Evolutionary conservation across 768 basidiomycete genomes (phyloP).

Genomic region (Tricholoma saponaceum): DNA sequence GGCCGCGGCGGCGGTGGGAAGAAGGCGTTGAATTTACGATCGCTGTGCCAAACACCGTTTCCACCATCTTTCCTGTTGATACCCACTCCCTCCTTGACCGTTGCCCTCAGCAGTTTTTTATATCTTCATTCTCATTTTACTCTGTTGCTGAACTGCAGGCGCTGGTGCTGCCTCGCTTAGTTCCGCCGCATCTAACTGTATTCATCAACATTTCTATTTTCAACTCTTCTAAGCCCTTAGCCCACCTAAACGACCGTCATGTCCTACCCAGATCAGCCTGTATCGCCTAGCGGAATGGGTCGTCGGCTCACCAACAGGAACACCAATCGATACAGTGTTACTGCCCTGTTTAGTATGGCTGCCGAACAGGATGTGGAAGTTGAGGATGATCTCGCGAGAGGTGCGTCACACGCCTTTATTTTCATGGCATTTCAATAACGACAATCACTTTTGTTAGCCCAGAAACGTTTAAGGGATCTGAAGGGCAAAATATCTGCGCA

Average conservation of each 20-base stretch:
- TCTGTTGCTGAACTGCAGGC: constrained; percentile 32
- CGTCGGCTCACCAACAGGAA: constrained; percentile 87
- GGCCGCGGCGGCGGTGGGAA: constrained; percentile 9
- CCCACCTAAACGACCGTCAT: constrained; percentile 37
- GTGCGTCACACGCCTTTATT: constrained; percentile 39
- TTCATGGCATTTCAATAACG: not conserved
- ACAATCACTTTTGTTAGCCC: constrained; percentile 49
- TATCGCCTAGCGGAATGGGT: constrained; percentile 63
- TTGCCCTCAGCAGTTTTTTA: constrained; percentile 9
- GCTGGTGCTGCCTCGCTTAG: constrained; percentile 40
- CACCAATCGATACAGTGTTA: constrained; percentile 95
- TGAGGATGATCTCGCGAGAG: constrained; percentile 93
- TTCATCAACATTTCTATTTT: constrained; percentile 14
- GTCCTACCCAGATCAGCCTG: constrained; percentile 60
- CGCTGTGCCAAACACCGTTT: constrained; percentile 3
- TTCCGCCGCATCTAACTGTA: constrained; percentile 11
- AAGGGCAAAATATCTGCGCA: constrained; percentile 97
- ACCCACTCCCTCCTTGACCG: constrained; percentile 27
- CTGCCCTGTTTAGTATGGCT: constrained; percentile 94
- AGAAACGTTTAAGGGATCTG: constrained; percentile 93
- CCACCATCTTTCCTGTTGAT: constrained; percentile 26
- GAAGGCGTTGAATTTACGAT: constrained; percentile 17
- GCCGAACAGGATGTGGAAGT: constrained; percentile 98
- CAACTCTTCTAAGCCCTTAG: constrained; percentile 12
- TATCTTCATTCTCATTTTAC: constrained; percentile 21